phyloP scores from a whole-genome alignment of 1,284 basidiomycete genomes.

The Cryptococcus deneoformans region DNA sequence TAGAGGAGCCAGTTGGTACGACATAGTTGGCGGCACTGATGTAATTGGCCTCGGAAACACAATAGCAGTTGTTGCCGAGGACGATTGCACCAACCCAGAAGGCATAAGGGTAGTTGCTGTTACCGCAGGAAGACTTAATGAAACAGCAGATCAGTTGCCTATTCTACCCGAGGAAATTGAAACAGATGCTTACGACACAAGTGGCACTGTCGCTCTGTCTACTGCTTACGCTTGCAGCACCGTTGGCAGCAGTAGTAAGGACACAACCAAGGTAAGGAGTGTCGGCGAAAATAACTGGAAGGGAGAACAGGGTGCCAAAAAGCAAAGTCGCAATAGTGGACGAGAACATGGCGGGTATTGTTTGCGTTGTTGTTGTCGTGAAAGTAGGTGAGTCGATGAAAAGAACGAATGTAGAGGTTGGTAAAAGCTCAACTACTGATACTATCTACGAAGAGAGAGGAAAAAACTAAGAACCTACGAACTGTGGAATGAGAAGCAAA shows the following conservation, averaged over 20 bases:
- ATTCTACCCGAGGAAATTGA: neutral
- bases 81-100: neutral
- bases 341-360: too few species aligned
- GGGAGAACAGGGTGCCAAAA: neutral
- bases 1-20: neutral
- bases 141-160: neutral
- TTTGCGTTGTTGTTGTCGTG: too few species aligned
- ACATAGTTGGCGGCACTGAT: neutral
- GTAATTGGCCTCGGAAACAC: slow-evolving; percentile 2
- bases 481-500: too few species aligned
- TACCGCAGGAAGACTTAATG: neutral
- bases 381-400: too few species aligned
- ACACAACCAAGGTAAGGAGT: neutral
- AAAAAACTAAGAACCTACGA: too few species aligned
- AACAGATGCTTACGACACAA: neutral
- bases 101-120: neutral
- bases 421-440: too few species aligned
- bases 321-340: neutral
- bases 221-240: neutral
- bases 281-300: neutral
- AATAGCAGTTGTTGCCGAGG: slow-evolving; percentile 5
- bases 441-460: too few species aligned
- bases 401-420: too few species aligned
- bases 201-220: neutral
- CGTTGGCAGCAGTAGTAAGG: too few species aligned